phyloP scores from a whole-genome alignment of 352 stramenopile species.

The Pythium phragmitis region DNA sequence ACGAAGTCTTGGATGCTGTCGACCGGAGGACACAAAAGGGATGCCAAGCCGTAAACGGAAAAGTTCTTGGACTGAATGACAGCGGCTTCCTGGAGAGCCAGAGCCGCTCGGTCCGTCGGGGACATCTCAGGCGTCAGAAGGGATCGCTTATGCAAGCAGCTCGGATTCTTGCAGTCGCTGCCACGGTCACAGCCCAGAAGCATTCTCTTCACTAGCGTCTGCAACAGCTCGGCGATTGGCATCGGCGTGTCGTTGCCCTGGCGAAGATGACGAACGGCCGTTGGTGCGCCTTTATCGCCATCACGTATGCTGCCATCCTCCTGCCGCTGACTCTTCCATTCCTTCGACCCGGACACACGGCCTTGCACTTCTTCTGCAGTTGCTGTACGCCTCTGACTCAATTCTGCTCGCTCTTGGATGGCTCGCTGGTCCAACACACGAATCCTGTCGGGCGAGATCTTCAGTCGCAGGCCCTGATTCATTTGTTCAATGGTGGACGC shows the following conservation, averaged over 20 bases:
- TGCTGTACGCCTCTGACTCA: constrained; percentile 32
- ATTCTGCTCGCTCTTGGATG: constrained; percentile 45
- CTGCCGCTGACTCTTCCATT: constrained; percentile 72
- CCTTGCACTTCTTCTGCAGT: constrained; percentile 58
- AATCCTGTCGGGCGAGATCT: constrained; percentile 31
- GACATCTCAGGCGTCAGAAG: constrained; percentile 21
- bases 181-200: constrained; percentile 21
- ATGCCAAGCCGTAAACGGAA: constrained; percentile 33
- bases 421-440: constrained; percentile 39
- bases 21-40: constrained; percentile 37
- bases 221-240: constrained; percentile 3
- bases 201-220: constrained; percentile 12
- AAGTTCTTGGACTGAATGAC: constrained; percentile 38
- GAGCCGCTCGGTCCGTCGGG: constrained; percentile 46
- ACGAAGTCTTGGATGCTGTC: constrained; percentile 45
- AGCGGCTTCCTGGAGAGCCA: constrained; percentile 45
- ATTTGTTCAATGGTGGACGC: constrained; percentile 47
- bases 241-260: not conserved
- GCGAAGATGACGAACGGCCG: not conserved
- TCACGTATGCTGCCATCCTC: constrained; percentile 35
- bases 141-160: constrained; percentile 32
- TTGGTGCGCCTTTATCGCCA: constrained; percentile 19
- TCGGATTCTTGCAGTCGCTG: constrained; percentile 37
- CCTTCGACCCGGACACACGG: constrained; percentile 71
- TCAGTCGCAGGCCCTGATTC: constrained; percentile 40